Evolutionary conservation across 257 asterid species (phyloP).

Genomic region (Fraxinus quadrangulata): DNA sequence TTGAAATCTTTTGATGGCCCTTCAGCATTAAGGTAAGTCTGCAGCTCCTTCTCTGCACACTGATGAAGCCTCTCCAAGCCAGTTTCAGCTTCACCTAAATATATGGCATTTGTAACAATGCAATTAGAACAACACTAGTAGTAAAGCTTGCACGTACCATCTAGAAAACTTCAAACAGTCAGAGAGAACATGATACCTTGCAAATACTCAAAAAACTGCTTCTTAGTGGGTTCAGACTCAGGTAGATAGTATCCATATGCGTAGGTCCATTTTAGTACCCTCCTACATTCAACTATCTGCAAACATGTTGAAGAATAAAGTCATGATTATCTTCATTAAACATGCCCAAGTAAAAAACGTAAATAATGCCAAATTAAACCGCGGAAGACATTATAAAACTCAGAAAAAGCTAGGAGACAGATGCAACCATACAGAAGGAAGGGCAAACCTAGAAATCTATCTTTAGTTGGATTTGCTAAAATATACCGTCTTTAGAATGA

Average conservation of each 20-base stretch:
- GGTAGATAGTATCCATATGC: slow-evolving; percentile 90
- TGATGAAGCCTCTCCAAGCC: slow-evolving; percentile 99
- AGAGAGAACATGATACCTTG: slow-evolving; percentile 63
- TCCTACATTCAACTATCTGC: slow-evolving; percentile 97
- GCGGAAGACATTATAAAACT: not conserved
- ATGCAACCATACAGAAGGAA: not conserved
- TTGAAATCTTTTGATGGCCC: slow-evolving; percentile 76
- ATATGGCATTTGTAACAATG: not conserved
- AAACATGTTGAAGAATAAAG: slow-evolving; percentile 26
- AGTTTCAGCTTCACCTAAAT: slow-evolving; percentile 94
- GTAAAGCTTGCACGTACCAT: slow-evolving; percentile 4
- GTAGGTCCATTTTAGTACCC: slow-evolving; percentile 97
- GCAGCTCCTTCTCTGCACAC: slow-evolving; percentile 95
- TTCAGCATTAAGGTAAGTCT: slow-evolving; percentile 54
- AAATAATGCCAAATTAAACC: not conserved
- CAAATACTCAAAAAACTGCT: slow-evolving; percentile 90
- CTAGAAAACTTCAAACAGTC: slow-evolving; percentile 16
- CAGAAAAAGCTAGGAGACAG: not conserved
- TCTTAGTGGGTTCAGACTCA: slow-evolving; percentile 64
- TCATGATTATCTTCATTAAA: slow-evolving; percentile 7
- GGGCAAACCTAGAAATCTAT: not conserved
- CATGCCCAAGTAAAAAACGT: slow-evolving; percentile 21
- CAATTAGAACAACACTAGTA: slow-evolving; percentile 16
- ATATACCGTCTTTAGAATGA: not conserved
- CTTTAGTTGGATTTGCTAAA: not conserved